Evolutionary conservation across 371 early-diverging fungal species (phyloP).

Genomic region (Cokeromyces recurvatus): DNA sequence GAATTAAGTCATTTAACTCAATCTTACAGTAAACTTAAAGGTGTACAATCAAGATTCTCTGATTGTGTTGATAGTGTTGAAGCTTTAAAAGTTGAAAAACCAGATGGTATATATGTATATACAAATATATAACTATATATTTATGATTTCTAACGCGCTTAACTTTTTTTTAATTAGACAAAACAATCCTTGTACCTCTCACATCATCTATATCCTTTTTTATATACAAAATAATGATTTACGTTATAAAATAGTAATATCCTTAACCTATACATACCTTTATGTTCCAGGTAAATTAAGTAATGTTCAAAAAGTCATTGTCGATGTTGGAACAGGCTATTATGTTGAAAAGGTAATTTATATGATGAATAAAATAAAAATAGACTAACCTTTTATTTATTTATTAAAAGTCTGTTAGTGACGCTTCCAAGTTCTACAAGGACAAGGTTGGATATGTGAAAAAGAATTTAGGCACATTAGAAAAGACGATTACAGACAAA

Average conservation of each 20-base stretch:
- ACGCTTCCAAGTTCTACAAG: slow-evolving; percentile 75
- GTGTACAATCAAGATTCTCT: slow-evolving; percentile 81
- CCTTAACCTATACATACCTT: slow-evolving; percentile 50
- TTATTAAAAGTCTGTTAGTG: slow-evolving; percentile 52
- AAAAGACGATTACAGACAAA: slow-evolving; percentile 70
- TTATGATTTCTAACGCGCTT: too few relatives aligned
- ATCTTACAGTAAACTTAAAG: slow-evolving; percentile 82
- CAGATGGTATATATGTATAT: slow-evolving; percentile 41
- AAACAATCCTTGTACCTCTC: slow-evolving; percentile 76
- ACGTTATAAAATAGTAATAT: too few relatives aligned
- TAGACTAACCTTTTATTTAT: not conserved
- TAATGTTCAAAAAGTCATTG: slow-evolving; percentile 80
- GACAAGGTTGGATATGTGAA: slow-evolving; percentile 73
- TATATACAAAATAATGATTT: not conserved
- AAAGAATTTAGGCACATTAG: slow-evolving; percentile 67
- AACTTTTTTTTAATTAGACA: slow-evolving; percentile 37
- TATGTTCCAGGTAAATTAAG: slow-evolving; percentile 90
- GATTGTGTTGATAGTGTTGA: slow-evolving; percentile 73
- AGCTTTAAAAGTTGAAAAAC: slow-evolving; percentile 31
- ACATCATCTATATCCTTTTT: slow-evolving; percentile 57
- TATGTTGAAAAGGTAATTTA: slow-evolving; percentile 84
- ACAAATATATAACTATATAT: too few relatives aligned
- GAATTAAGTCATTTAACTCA: slow-evolving; percentile 81
- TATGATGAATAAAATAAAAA: not conserved
- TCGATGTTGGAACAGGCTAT: slow-evolving; percentile 96